A percentile compares a stretch with the other conserved stretches of the same genome.
phyloP scores from a whole-genome alignment of 257 asterid species.

The Cordia subcordata region DNA sequence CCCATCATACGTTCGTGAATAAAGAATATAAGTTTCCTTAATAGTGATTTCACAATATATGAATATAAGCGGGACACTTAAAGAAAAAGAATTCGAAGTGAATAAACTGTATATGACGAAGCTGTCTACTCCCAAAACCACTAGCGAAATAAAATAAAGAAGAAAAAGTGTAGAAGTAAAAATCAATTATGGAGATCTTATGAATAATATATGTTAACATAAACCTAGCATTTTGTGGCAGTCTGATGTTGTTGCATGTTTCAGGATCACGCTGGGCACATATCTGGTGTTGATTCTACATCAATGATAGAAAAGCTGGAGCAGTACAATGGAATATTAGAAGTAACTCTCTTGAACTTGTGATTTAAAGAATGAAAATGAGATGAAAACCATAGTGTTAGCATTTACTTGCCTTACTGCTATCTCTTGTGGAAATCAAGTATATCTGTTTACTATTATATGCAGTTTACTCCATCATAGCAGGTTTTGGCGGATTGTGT shows the following conservation, averaged over 20 bases:
- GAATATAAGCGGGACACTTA: too few species aligned
- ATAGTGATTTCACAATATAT: too few species aligned
- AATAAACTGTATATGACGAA: too few species aligned
- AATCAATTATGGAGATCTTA: neutral
- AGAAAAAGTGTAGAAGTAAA: neutral
- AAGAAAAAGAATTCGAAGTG: too few species aligned
- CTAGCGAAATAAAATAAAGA: too few species aligned
- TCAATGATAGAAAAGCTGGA: slow-evolving; percentile 84
- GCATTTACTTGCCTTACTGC: neutral
- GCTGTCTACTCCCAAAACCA: too few species aligned
- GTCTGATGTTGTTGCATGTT: slow-evolving; percentile 11
- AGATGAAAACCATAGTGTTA: neutral
- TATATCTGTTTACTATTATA: neutral
- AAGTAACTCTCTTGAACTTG: slow-evolving; percentile 34
- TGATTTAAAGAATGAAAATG: neutral
- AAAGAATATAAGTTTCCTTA: too few species aligned
- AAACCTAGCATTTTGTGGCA: neutral
- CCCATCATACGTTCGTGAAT: too few species aligned
- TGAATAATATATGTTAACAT: neutral
- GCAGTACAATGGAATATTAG: slow-evolving; percentile 71
- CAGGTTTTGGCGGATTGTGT: neutral
- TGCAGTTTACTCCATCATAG: neutral
- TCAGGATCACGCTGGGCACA: slow-evolving; percentile 99
- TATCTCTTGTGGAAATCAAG: neutral
- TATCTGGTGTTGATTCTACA: slow-evolving; percentile 83